A percentile compares a stretch with the other conserved stretches of the same genome.
These are phyloP conservation scores for Dactylellina cionopaga DNA, from an alignment of 2,329 filamentous ascomycete species.

Conservation along the genomic window DNA sequence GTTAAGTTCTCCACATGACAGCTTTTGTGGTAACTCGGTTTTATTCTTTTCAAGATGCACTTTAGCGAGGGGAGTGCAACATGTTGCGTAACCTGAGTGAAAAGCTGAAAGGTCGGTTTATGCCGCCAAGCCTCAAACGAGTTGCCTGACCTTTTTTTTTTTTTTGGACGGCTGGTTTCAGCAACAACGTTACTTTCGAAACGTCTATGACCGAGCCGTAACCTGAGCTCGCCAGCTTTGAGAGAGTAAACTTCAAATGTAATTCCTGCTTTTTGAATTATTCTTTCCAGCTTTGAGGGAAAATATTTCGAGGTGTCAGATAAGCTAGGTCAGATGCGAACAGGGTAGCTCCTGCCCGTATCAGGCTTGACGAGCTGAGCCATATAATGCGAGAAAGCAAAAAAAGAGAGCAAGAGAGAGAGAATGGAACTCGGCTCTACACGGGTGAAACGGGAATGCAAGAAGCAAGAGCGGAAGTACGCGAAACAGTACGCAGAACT, in stretches of 20 bases:
- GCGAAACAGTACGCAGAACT: conserved; percentile 31
- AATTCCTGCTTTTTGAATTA: neutral
- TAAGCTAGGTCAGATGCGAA: conserved; percentile 20
- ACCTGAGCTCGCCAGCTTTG: conserved; percentile 22
- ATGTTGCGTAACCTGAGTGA: conserved; percentile 51
- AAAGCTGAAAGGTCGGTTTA: conserved; percentile 23
- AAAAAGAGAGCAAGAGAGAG: neutral
- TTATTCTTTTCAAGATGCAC: conserved; percentile 17
- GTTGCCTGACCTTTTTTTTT: conserved; percentile 11
- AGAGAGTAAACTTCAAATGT: neutral
- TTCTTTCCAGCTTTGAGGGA: neutral
- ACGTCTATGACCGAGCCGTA: conserved; percentile 2
- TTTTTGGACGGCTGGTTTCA: conserved; percentile 37
- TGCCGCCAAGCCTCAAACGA: conserved; percentile 23
- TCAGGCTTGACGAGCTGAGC: conserved; percentile 38
- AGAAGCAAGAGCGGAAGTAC: conserved; percentile 51
- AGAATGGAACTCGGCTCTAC: conserved; percentile 31
- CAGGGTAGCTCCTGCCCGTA: conserved; percentile 7
- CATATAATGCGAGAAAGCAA: neutral
- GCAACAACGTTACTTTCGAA: conserved; percentile 21
- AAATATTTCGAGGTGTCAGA: conserved; percentile 16
- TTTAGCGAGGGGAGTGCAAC: conserved; percentile 23
- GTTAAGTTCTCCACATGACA: conserved; percentile 38
- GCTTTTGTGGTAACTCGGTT: conserved; percentile 20
- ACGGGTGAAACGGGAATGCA: conserved; percentile 53